Conservation (phyloP, 2,329 filamentous ascomycete genomes). For the Penicillium sp. region DNA sequence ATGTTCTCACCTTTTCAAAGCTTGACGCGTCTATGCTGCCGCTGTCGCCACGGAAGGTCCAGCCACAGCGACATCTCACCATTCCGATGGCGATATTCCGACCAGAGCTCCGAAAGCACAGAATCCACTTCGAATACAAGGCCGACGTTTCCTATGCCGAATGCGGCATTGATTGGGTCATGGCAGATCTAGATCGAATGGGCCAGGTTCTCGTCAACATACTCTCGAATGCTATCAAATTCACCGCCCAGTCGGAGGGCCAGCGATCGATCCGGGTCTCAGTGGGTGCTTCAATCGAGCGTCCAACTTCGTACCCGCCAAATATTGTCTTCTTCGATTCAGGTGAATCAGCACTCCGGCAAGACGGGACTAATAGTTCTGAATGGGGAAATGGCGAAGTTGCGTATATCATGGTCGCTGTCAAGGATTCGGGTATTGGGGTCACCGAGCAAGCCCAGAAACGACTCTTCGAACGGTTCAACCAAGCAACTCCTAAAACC, state of each 20-base stretch:
- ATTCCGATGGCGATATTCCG: conserved; percentile 75
- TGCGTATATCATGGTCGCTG: conserved; percentile 67
- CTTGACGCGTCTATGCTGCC: conserved; percentile 72
- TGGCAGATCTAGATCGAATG: conserved; percentile 69
- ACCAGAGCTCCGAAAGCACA: conserved; percentile 66
- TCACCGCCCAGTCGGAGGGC: conserved; percentile 57
- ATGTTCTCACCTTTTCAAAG: conserved; percentile 70
- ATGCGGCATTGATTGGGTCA: conserved; percentile 62
- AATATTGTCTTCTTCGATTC: conserved; percentile 35
- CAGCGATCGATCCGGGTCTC: conserved; percentile 48
- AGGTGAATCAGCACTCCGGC: conserved; percentile 14
- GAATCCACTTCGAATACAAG: conserved; percentile 64
- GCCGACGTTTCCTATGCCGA: conserved; percentile 61
- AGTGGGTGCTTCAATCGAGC: conserved; percentile 49
- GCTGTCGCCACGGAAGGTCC: conserved; percentile 67
- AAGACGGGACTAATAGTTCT: conserved; percentile 37
- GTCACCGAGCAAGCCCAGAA: conserved; percentile 69
- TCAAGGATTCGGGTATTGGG: conserved; percentile 74
- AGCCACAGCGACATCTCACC: conserved; percentile 64
- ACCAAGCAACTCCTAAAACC: conserved; percentile 71
- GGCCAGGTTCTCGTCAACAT: conserved; percentile 78
- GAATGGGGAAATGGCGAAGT: conserved; percentile 59
- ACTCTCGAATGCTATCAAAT: conserved; percentile 78
- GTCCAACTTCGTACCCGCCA: conserved; percentile 44
- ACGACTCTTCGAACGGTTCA: conserved; percentile 73